Base-by-base conservation (phyloP, 371 early-diverging fungal genomes). In the Lichtheimia ornata region DNA sequence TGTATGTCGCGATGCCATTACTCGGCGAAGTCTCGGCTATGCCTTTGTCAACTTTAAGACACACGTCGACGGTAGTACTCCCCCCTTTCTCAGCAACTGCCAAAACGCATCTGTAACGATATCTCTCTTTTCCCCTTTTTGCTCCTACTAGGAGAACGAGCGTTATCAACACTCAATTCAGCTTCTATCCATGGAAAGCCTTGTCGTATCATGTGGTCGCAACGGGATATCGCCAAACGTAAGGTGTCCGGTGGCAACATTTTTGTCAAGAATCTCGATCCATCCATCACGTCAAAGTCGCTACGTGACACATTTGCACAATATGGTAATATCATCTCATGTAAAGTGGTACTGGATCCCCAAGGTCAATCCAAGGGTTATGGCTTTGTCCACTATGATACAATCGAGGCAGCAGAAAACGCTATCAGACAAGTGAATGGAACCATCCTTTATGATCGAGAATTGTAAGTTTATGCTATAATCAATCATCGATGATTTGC, bases 331-430 rank as follows among this genome's bases (percentile, higher is more conserved):
- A 99, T 99, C 66, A 75, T 95, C n/a, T 94, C 93, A 63, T 99
- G 99, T 89, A 99, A 99, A 83, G 95, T 99, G 51, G 96, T 93
- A 43, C 86, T 83, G 53, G 75, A 73, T 17, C 93, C 94, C 62
- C 84, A 91, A 27, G 96, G 95, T 18, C 67, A 67, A 47, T 91
- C 91, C 66, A 92, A 89, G 67, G 99, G 99, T 12, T 98, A 94
- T 79, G 99, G 97, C 30, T 99, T 97, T 74, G 98, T 98, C 49
- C 99, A 99, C 86, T 99, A 95, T 83, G 97, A 98, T 78, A 93
- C 88, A 41, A 73, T 82, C 58, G 97, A 97, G 74, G 85, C 93
- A 44, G 99, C 99, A 54, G 91, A 95, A 59, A 85, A 82, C 50
- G 99, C 99, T 51, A 99, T 99, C 77, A 85, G 91, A 66, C 83